Evolutionary conservation across 1,284 basidiomycete genomes (phyloP), one percentile per base, ranked within the genome.

Genomic region (Malassezia japonica): DNA sequence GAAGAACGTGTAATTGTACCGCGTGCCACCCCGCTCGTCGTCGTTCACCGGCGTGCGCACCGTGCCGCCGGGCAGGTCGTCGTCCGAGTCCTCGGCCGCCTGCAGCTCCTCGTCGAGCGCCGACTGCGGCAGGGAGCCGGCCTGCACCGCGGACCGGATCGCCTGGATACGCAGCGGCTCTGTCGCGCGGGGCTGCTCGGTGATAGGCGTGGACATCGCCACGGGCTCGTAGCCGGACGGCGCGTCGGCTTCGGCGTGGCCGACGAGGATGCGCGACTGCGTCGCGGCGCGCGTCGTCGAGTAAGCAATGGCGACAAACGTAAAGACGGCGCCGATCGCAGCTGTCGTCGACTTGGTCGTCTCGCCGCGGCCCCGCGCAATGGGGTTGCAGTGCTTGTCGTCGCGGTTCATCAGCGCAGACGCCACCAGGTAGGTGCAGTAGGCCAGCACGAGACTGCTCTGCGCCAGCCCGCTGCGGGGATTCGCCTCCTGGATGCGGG

Each of bases 1-100:
- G 83, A 98, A 98, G 85, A 90, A 96, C 15, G 88, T 83, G 73
- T 99, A 96, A 67, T 94, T 94, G 77, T 98, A 99, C 59, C 88
- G 83, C n/a, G 89, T 94, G n/a, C 89, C 91, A 38, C 84, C 81
- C 27, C 86, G 82, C 76, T 98, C 92, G 65, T 99, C 94, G 72
- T 98, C 92, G 46, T 83, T 82, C 82, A 24, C 81, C 74, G 23
- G 75, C 51, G 20, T 84, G 82, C 3, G 83, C 82, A 15, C 34
- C 12, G 50, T 23, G 15, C 39, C 29, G 25, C 52, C 36, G 13
- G 36, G 27, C n/a, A 45, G 24, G 38, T 55, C 58, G 46, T 87
- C 86, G 3, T 87, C 83, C 2, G 85, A 83, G 1, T 84, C 82
- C 12, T 83, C 82, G 16, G 82, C 79, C 13, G 67, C 60, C 1